Evolutionary conservation across 2,329 filamentous ascomycete species (phyloP), one percentile per base, ranked within the genome.

Genomic region (Lachnellula occidentalis): DNA sequence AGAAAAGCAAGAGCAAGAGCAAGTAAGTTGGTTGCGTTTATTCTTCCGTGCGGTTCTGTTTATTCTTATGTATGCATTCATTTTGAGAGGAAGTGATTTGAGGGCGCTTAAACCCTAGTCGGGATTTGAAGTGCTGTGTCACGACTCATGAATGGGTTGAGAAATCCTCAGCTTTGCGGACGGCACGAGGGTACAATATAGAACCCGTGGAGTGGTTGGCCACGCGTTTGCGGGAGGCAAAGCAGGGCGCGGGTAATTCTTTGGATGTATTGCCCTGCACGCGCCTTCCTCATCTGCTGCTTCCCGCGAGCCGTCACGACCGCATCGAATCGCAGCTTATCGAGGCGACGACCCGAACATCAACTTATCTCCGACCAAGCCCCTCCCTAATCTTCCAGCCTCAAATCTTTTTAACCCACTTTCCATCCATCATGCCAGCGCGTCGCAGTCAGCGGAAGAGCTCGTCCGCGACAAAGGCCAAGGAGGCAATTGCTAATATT

Each of bases 401-500:
- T 46, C 54, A 51, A 39, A 15, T 49, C 36, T 34, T 53, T 49
- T 43, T 34, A 27, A 22, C 12, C 45, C 36, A 21, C 17, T 19
- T 42, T 48, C 31, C 48, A 47, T 39, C 43, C 14, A 58, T 48
- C 39, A 67, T 68, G 66, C 53, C 60, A 45, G 54, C 63, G 17
- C 65, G 63, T 57, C 65, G 65, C 43, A 66, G 64, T 54, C 64
- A 64, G 46, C 66, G 66, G 27, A 31, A 31, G 27, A 31, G 27
- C 19, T 57, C 62, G 6, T 63, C 64, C n/a, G 61, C 63, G 19
- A 57, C 58, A 22, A 67, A 61, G 53, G 59, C 61, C n/a, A 59
- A 52, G 57, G 61, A 62, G 56, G 55, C 62, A 62, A 64, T 66
- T 58, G 61, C 62, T 64, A 61, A 66, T 56, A 50, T 48, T 51